These are phyloP conservation scores for Fragaria iinumae DNA, from an alignment of 306 rosid species.

Conservation along the genomic window DNA sequence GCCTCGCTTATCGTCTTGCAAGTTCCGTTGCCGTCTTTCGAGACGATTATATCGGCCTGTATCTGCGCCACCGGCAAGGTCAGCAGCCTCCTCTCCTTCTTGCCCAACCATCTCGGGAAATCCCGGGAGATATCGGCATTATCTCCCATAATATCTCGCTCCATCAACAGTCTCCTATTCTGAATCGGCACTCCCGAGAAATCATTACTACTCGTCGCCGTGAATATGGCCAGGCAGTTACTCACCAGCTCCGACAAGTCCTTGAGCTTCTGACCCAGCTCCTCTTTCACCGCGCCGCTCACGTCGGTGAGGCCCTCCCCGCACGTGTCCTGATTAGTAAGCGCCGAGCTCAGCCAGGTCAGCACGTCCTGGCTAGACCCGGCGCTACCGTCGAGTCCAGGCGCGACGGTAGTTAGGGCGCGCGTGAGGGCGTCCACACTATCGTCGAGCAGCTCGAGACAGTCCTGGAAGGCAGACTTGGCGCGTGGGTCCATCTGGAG, in stretches of 20 bases:
- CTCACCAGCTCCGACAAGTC: conserved; percentile 75
- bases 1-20: conserved; percentile 68
- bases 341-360: conserved; percentile 88
- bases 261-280: conserved; percentile 41
- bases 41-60: conserved; percentile 71
- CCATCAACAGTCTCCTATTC: conserved; percentile 55
- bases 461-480: conserved; percentile 67
- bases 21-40: conserved; percentile 67
- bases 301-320: conserved; percentile 53
- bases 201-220: conserved; percentile 39
- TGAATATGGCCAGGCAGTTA: conserved; percentile 73
- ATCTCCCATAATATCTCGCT: conserved; percentile 25
- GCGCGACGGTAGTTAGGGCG: conserved; percentile 40
- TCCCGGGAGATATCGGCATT: conserved; percentile 27
- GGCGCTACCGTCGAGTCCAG: background rate
- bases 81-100: conserved; percentile 64
- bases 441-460: conserved; percentile 84
- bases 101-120: conserved; percentile 68
- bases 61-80: conserved; percentile 43
- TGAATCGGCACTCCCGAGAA: conserved; percentile 81
- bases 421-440: conserved; percentile 62
- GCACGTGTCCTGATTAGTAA: conserved; percentile 91
- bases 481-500: conserved; percentile 40
- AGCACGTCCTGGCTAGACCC: conserved; percentile 50
- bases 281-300: conserved; percentile 43